phyloP scores from a whole-genome alignment of 371 early-diverging fungal genomes.

The Basidiobolus meristosporus region DNA sequence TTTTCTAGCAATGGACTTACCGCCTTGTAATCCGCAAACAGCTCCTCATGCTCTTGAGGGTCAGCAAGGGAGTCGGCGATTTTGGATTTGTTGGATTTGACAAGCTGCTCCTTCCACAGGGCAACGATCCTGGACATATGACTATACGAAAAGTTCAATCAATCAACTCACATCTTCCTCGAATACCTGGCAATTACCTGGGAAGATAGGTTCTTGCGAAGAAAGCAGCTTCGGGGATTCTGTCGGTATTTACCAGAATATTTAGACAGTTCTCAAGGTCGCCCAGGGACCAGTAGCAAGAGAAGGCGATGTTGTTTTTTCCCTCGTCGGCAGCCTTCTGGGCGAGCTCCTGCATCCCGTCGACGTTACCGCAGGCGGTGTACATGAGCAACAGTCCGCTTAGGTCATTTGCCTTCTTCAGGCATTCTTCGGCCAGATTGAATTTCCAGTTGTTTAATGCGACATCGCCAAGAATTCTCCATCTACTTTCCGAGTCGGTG shows the following conservation, averaged over 20 bases:
- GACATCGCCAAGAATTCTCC: conserved; percentile 79
- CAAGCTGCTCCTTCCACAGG: conserved; percentile 62
- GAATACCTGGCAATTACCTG: conserved; percentile 34
- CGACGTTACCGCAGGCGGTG: conserved; percentile 64
- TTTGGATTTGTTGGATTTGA: conserved; percentile 46
- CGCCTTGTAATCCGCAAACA: conserved; percentile 57
- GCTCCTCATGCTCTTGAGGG: conserved; percentile 59
- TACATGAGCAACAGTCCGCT: conserved; percentile 77
- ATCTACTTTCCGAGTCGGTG: conserved; percentile 64
- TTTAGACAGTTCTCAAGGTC: conserved; percentile 60
- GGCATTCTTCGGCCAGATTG: conserved; percentile 70
- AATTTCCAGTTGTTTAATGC: conserved; percentile 71
- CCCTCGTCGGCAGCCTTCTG: conserved; percentile 56
- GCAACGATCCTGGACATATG: conserved; percentile 48
- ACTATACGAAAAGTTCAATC: conserved; percentile 6
- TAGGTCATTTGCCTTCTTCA: conserved; percentile 70
- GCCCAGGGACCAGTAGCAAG: conserved; percentile 54
- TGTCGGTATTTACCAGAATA: conserved; percentile 61
- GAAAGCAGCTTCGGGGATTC: conserved; percentile 91
- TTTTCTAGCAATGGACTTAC: conserved; percentile 1
- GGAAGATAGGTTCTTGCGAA: conserved; percentile 83
- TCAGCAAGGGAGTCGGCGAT: conserved; percentile 77
- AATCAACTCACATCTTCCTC: conserved; percentile 1
- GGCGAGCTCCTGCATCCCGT: conserved; percentile 56
- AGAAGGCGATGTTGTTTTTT: conserved; percentile 80